phyloP scores from a whole-genome alignment of 257 asterid genomes.

The Ballota nigra region DNA sequence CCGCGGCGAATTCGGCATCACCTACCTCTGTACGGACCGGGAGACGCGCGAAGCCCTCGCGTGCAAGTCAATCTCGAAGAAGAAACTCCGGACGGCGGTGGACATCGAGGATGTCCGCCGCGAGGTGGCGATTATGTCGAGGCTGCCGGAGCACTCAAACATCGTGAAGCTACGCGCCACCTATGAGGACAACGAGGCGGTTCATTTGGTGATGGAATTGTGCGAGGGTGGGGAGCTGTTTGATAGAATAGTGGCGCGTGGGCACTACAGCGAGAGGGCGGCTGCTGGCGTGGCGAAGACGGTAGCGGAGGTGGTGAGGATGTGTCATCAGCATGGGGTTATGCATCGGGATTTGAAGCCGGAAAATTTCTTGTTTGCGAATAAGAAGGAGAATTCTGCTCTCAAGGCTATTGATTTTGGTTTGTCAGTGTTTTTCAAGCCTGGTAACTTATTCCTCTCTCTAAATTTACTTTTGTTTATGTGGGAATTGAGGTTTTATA shows the following conservation, averaged over 20 bases:
- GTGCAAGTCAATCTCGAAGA: conserved; percentile 91
- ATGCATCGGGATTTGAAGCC: conserved; percentile 99
- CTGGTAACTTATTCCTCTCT: conserved; percentile 43
- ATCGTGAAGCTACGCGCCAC: conserved; percentile 83
- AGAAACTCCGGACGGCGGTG: conserved; percentile 80
- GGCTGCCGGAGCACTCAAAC: conserved; percentile 77
- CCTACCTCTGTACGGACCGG: conserved; percentile 87
- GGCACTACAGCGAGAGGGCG: conserved; percentile 94
- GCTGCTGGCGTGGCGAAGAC: conserved; percentile 76
- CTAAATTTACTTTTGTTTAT: background rate
- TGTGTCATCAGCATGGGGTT: conserved; percentile 92
- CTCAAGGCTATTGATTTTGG: conserved; percentile 96
- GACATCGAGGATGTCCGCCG: conserved; percentile 92
- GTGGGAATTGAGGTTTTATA: background rate
- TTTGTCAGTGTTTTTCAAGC: conserved; percentile 84
- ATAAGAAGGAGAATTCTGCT: conserved; percentile 83
- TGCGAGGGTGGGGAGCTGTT: conserved; percentile 96
- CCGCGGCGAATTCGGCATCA: conserved; percentile 90
- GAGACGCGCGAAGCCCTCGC: conserved; percentile 81
- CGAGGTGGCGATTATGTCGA: conserved; percentile 91
- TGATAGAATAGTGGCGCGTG: conserved; percentile 89
- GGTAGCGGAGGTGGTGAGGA: conserved; percentile 82
- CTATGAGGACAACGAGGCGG: conserved; percentile 90
- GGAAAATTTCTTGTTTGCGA: conserved; percentile 83
- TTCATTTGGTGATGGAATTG: conserved; percentile 88